Percentiles rank a stretch among this genome's conserved stretches.
Evolutionary conservation across 345 rosid genomes (phyloP).

Genomic region (Heritiera littoralis): DNA sequence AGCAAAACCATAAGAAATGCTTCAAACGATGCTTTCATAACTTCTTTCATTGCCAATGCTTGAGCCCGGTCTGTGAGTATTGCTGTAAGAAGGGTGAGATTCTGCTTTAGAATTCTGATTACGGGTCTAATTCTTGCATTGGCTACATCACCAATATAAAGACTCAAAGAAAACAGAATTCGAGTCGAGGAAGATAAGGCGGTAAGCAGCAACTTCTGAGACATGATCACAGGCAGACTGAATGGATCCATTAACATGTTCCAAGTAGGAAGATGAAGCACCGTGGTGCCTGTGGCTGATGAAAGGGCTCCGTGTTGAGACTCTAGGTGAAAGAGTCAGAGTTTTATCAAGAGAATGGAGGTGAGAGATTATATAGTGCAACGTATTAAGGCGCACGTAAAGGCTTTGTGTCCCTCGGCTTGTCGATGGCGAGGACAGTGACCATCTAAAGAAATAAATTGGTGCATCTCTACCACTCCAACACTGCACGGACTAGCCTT

Average conservation of each 20-base stretch:
- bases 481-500: constrained; percentile 66
- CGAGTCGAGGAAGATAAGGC: constrained; percentile 79
- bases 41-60: constrained; percentile 70
- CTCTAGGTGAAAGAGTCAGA: constrained; percentile 65
- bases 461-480: constrained; percentile 34
- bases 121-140: constrained; percentile 63
- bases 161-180: constrained; percentile 67
- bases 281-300: constrained; percentile 35
- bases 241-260: constrained; percentile 50
- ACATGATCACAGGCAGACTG: constrained; percentile 78
- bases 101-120: constrained; percentile 67
- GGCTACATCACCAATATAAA: constrained; percentile 62
- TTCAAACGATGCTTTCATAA: constrained; percentile 79
- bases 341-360: constrained; percentile 82
- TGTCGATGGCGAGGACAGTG: constrained; percentile 78
- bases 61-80: constrained; percentile 77
- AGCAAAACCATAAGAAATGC: constrained; percentile 82
- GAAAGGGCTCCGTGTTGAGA: constrained; percentile 40
- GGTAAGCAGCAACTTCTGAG: constrained; percentile 91
- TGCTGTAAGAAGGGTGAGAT: constrained; percentile 64
- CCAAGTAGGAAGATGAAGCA: constrained; percentile 56
- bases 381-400: constrained; percentile 80
- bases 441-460: constrained; percentile 30
- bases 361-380: constrained; percentile 71
- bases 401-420: constrained; percentile 94